These are phyloP conservation scores for Aeminium ludgeri DNA, from an alignment of 495 filamentous ascomycete genomes.

Conservation along the genomic window DNA sequence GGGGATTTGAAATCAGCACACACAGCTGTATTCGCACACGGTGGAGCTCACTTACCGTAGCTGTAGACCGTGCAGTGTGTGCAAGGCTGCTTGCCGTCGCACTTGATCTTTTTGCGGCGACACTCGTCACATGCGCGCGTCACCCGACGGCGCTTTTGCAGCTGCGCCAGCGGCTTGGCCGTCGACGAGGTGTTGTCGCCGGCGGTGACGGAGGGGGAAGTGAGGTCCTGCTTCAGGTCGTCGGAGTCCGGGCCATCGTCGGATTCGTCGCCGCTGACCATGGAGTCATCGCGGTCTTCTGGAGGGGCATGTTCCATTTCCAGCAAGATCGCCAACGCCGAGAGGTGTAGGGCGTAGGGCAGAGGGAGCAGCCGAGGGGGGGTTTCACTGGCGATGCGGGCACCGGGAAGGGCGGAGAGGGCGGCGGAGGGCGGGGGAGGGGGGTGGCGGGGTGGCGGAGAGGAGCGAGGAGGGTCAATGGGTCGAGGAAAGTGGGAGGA, in stretches of 20 bases:
- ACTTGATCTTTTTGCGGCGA: constrained; percentile 95
- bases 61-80: constrained; percentile 96
- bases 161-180: constrained; percentile 8
- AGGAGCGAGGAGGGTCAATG: constrained; percentile 4
- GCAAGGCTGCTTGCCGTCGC: constrained; percentile 93
- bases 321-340: too few species aligned
- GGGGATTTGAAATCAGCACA: neutral
- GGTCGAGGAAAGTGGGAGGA: too few species aligned
- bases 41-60: constrained; percentile 89
- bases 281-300: constrained; percentile 5
- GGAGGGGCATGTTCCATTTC: constrained; percentile 9
- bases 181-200: constrained; percentile 1
- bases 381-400: too few species aligned
- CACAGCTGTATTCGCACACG: neutral
- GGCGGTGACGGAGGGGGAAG: neutral
- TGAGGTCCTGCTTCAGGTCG: constrained; percentile 9
- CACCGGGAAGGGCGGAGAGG: too few species aligned
- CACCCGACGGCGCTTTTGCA: constrained; percentile 79
- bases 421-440: too few species aligned
- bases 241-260: constrained; percentile 2
- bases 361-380: too few species aligned
- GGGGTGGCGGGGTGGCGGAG: too few species aligned
- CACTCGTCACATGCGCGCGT: constrained; percentile 93
- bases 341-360: too few species aligned
- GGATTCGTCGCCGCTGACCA: constrained; percentile 8